A percentile compares a stretch with the other conserved stretches of the same genome.
Evolutionary conservation across 805 yeast genomes (phyloP).

Genomic region (Myxozyma sirexii): DNA sequence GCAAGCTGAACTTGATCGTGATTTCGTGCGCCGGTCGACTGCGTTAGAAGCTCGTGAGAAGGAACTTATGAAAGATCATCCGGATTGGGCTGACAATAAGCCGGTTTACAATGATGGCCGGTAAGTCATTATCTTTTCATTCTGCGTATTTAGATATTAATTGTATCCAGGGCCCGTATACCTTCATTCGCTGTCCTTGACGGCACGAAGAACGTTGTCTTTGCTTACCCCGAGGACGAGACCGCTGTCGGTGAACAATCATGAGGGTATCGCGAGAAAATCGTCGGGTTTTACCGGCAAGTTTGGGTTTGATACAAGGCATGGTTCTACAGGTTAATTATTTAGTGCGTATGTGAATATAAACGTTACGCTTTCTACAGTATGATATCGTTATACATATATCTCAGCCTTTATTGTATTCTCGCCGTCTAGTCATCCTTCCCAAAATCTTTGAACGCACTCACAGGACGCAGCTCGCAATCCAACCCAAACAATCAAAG

Average conservation of each 20-base stretch:
- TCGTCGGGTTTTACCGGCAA: not conserved
- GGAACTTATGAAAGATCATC: constrained; percentile 62
- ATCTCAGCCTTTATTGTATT: too few species aligned
- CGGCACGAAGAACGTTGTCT: constrained; percentile 6
- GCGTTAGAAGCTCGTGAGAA: constrained; percentile 71
- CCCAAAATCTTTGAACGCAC: too few species aligned
- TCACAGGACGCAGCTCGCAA: too few species aligned
- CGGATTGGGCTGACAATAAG: constrained; percentile 62
- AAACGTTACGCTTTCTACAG: not conserved
- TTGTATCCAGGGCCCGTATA: constrained; percentile 15
- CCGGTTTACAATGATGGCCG: constrained; percentile 51
- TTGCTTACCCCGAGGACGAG: too few species aligned
- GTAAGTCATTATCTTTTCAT: constrained; percentile 37
- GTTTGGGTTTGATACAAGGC: constrained; percentile 10
- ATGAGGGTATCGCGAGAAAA: too few species aligned
- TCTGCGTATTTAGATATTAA: too few species aligned
- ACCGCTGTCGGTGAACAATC: too few species aligned
- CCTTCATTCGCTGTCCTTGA: constrained; percentile 18
- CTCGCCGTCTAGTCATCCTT: too few species aligned
- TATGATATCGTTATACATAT: too few species aligned
- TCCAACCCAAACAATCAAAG: not conserved
- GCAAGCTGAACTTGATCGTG: constrained; percentile 82
- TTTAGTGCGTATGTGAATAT: not conserved
- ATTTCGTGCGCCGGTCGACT: constrained; percentile 67
- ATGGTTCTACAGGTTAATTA: constrained; percentile 10